Base-by-base conservation (phyloP, 495 filamentous ascomycete genomes). In the Aspergillus cavernicola region DNA sequence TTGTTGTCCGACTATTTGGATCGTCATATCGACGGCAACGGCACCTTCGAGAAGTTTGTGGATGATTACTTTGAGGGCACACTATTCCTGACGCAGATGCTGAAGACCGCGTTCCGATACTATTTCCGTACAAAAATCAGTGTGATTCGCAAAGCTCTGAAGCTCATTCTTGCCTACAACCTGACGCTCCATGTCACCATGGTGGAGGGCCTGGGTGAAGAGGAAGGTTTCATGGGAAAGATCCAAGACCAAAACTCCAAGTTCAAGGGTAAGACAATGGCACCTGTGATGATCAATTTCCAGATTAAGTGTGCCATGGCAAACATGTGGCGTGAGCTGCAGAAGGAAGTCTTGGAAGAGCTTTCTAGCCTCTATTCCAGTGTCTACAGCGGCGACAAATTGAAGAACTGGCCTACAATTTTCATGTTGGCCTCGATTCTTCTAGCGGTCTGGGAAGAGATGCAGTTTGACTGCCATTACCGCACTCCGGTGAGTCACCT, bases 231-330 rank as follows among this genome's bases (percentile, higher is more conserved):
- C 71, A 71, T 85, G 43, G 91, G 91, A 59, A 85, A 86, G 75
- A 91, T 96, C 53, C 77, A 88, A 29, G 84, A 89, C 56, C 76
- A 84, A 50, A 76, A 80, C 23, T 92, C 88, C 50, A 91, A 86
- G 56, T 95, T 85, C 79, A 80, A 75, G 52, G 91, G 91, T 65
- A 91, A 92, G 79, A 90, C 83, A 22, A 81, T 93, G 58, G 91
- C 91, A 13, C 91, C 91, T 2, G 89, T 96, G 56, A 93, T 96
- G 90, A 92, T 96, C 82, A 96, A 96, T 76, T 96, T 96, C 81
- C 89, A 96, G 73, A 87, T 96, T 72, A 96, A 96, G 79, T 89
- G 84, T 64, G 91, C 91, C 41, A 84, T 96, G 77, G 90, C 89
- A 26, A 88, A 89, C 61, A 90, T 95, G 88, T 96, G 91, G 91